Evolutionary conservation across 495 filamentous ascomycete genomes (phyloP), one percentile per base, ranked within the genome.

Genomic region (Hyphodiscus hymeniophilus): DNA sequence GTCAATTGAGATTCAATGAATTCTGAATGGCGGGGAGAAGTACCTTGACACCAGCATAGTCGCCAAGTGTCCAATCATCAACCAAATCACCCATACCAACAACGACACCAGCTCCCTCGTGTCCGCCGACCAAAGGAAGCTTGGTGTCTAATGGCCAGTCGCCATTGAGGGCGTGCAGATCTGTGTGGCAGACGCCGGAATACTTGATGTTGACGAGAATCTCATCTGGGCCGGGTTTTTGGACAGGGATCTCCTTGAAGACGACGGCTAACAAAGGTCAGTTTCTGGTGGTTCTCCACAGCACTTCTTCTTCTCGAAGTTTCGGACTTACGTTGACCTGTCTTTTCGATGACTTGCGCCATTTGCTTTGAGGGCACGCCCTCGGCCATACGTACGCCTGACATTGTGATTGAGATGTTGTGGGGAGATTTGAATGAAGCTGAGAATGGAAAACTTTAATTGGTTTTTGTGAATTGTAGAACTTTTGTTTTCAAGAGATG

Each of bases 121-220:
- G 90, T n/a, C 90, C 90, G 57, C 90, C 89, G 33, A 96, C 82
- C n/a, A 94, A 73, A 12, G 87, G 85, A 16, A 84, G 65, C 69
- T 94, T 94, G 52, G 76, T 76, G 5, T 69, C 60, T 34, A 94
- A 64, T 10, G 90, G 89, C 88, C 89, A 94, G 68, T 94, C 85
- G 51, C 90, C 88, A 44, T 82, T 86, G 67, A 89, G 72, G 42
- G 88, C 87, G 47, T 69, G 65, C 47, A 69, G 62, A 60, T 89
- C 85, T 0, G 90, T 94, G 71, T 94, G 89, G 73, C 90, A 95
- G 48, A 96, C 89, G 61, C 90, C 90, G 6, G 86, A 84, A 76
- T 82, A 96, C 64, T 87, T 87, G 71, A 96, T 81, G 68, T 94
- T 88, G 64, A 96, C 69, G 32, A 95, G 78, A 53, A 96, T 84